Evolutionary conservation across 345 rosid genomes (phyloP), one percentile per base, ranked within the genome.

Genomic region (Carallia pectinifolia): DNA sequence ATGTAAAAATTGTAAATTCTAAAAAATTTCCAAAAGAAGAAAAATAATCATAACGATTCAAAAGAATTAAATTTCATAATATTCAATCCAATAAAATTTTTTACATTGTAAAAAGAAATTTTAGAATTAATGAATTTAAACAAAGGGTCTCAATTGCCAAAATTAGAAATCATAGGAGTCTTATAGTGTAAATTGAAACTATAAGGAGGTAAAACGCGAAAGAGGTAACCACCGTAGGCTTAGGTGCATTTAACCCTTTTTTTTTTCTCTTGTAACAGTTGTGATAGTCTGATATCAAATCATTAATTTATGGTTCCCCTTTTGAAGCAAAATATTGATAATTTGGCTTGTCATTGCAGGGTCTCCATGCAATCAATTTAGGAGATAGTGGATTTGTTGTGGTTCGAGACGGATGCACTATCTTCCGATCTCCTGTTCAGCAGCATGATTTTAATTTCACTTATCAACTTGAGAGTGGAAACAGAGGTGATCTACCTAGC

Each of bases 371-470:
- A 15, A 81, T 95, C 66, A 95, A 95, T 76, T 70, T 95, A 70
- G 99, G 99, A 19, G 99, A 95, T 76, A 95, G 99, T 82, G 99
- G 99, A 29, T 95, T 95, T 88, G 84, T 92, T 85, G 99, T 95
- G 64, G 90, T 95, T 65, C 89, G 99, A 56, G 97, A 90, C 83
- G 99, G 99, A 74, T 84, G 89, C 68, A 90, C 99, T 0, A 77
- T 95, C 31, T 92, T 95, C 67, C 90, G 92, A 17, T 95, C 99
- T 52, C 99, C 99, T 6, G 98, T 85, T 64, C 99, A 95, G 75
- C 99, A 90, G 77, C 98, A 92, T 81, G 96, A 83, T 77, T 95
- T 95, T 74, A 95, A 95, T 79, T 91, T 95, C 77, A 89, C 99
- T 4, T 95, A 84, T 82, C 99, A 95, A 72, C 91, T 95, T 4